Base-by-base conservation (phyloP, 2,329 filamentous ascomycete genomes). In the Lachnellula suecica region DNA sequence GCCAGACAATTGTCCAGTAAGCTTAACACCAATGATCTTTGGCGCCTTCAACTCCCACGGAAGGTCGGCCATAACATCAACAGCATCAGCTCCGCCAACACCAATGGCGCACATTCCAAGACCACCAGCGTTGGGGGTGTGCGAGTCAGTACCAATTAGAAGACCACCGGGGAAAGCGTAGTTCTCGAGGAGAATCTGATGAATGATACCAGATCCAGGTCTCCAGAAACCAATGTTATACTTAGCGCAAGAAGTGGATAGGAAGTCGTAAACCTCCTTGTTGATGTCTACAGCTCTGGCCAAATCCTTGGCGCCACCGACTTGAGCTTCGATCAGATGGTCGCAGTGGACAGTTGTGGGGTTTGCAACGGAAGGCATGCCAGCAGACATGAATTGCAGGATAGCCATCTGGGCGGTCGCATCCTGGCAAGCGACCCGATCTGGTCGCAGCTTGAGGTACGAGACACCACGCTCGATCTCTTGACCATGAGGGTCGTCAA, bases 161-260 rank as follows among this genome's bases (percentile, higher is more conserved):
- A 99, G 84, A 83, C 88, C 93, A 83, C 94, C 94, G 61, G 94
- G 94, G 87, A 97, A 97, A 72, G 92, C 92, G 74, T 97, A 97
- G 83, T 97, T 97, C 80, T 99, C 94, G 54, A 97, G 84, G 59
- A 97, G 77, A 70, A 97, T 97, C 81, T 97, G 94, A 79, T 99
- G 94, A 67, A 99, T 99, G 73, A 97, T 99, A 82, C 94, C 94
- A 71, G 93, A 97, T 66, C 94, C 94, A 61, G 94, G 94, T 74
- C 84, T 91, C 94, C 94, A 99, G 87, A 97, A 97, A 80, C 94
- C 94, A 73, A 97, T 97, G 83, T 97, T 93, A 83, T 97, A 99
- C 82, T 97, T 99, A 70, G 92, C 92, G 73, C 93, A 97, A 62
- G 93, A 89, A 59, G 87, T 86, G 57, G 91, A 84, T 70, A 99